These are phyloP conservation scores for Clathrospora elynae DNA, from an alignment of 2,329 filamentous ascomycete species.

Conservation along the genomic window DNA sequence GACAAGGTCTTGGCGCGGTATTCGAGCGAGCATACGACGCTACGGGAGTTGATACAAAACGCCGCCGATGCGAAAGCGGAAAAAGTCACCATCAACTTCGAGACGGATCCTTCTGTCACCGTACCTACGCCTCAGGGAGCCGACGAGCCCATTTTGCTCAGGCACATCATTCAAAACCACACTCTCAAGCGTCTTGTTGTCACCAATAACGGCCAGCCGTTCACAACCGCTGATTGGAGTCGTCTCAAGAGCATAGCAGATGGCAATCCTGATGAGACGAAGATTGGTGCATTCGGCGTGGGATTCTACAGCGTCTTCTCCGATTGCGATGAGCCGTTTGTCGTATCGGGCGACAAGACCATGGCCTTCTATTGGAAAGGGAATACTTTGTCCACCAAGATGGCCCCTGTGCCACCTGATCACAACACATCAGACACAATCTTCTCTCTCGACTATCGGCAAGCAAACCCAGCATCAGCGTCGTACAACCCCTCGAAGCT, in stretches of 20 bases:
- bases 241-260: slow-evolving; percentile 97
- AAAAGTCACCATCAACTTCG: slow-evolving; percentile 87
- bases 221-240: slow-evolving; percentile 89
- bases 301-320: slow-evolving; percentile 99
- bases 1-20: slow-evolving; percentile 97
- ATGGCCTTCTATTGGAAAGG: slow-evolving; percentile 99
- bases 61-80: slow-evolving; percentile 95
- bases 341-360: slow-evolving; percentile 87
- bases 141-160: slow-evolving; percentile 72
- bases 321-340: slow-evolving; percentile 96
- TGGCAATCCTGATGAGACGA: slow-evolving; percentile 97
- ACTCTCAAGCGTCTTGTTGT: slow-evolving; percentile 87
- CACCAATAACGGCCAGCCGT: slow-evolving; percentile 87
- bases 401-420: slow-evolving; percentile 72
- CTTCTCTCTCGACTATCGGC: slow-evolving; percentile 95
- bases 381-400: slow-evolving; percentile 93
- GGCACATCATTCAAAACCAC: slow-evolving; percentile 82
- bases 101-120: slow-evolving; percentile 81
- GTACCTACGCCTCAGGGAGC: slow-evolving; percentile 71
- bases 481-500: slow-evolving; percentile 67
- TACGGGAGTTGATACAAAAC: slow-evolving; percentile 96
- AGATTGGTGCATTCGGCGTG: slow-evolving; percentile 97
- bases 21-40: slow-evolving; percentile 86
- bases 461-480: slow-evolving; percentile 62
- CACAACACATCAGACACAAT: slow-evolving; percentile 74